phyloP scores from a whole-genome alignment of 805 yeast genomes.

The Vanderwaltozyma polyspora region DNA sequence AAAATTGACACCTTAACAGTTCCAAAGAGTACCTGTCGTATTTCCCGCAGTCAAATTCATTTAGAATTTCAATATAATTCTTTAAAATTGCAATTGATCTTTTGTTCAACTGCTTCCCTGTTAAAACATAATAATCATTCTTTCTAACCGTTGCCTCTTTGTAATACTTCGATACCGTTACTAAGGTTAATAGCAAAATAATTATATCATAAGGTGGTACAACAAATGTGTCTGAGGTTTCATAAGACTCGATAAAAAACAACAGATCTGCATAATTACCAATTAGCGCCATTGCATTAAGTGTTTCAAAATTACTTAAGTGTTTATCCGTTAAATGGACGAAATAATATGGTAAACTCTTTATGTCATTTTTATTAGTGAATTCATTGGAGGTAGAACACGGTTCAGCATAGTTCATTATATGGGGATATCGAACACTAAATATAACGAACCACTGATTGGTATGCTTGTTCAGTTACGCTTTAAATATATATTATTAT shows the following conservation, averaged over 20 bases:
- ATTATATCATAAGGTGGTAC: constrained; percentile 29
- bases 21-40: constrained; percentile 13
- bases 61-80: constrained; percentile 11
- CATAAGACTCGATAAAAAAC: constrained; percentile 25
- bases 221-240: constrained; percentile 4
- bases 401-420: not conserved
- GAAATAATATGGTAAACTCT: constrained; percentile 12
- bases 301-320: constrained; percentile 17
- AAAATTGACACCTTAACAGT: constrained; percentile 24
- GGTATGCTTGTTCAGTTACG: too few species aligned
- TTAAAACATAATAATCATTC: constrained; percentile 19
- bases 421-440: not conserved
- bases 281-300: constrained; percentile 22
- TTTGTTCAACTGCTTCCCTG: constrained; percentile 22
- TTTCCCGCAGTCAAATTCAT: constrained; percentile 9
- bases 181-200: constrained; percentile 28
- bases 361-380: constrained; percentile 1
- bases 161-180: constrained; percentile 25
- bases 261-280: constrained; percentile 30
- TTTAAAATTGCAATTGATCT: constrained; percentile 27
- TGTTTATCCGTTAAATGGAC: constrained; percentile 17
- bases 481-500: too few species aligned
- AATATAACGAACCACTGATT: too few species aligned
- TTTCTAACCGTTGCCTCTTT: constrained; percentile 15
- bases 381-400: not conserved